Conservation (phyloP, 2,329 filamentous ascomycete genomes). For the Ramularia collo-cygni region DNA sequence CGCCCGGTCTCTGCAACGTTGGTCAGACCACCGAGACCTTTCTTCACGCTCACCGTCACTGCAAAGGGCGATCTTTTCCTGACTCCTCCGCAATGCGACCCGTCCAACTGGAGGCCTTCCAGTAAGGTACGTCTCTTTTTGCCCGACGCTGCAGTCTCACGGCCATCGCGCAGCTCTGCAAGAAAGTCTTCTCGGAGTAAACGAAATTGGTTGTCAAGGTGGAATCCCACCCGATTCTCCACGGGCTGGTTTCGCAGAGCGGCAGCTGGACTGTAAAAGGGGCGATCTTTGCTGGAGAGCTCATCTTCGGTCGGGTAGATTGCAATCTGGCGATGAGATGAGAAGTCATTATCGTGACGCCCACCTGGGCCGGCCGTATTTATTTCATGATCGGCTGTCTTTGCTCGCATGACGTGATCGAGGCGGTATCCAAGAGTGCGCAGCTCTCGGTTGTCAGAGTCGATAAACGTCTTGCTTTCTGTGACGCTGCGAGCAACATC, state of each 20-base stretch:
- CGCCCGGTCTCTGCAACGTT: slow-evolving; percentile 26
- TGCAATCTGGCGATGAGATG: slow-evolving; percentile 52
- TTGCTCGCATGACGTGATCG: slow-evolving; percentile 31
- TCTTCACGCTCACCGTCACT: slow-evolving; percentile 3
- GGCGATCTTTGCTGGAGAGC: slow-evolving; percentile 45
- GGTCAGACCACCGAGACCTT: slow-evolving; percentile 3
- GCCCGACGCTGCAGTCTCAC: slow-evolving; percentile 45
- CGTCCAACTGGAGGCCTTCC: slow-evolving; percentile 31
- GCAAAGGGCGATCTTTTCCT: slow-evolving; percentile 3
- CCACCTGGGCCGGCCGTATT: slow-evolving; percentile 47
- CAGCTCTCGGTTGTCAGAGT: slow-evolving; percentile 24
- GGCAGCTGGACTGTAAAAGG: slow-evolving; percentile 50
- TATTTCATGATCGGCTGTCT: slow-evolving; percentile 8
- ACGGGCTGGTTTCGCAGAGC: slow-evolving; percentile 40
- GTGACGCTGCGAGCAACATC: slow-evolving; percentile 10
- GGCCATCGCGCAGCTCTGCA: slow-evolving; percentile 55
- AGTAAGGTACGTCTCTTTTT: slow-evolving; percentile 34
- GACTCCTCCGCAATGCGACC: slow-evolving; percentile 6
- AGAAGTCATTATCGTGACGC: slow-evolving; percentile 66
- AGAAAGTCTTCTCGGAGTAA: slow-evolving; percentile 66
- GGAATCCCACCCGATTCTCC: slow-evolving; percentile 38
- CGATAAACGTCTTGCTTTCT: slow-evolving; percentile 18
- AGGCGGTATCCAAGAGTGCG: slow-evolving; percentile 38
- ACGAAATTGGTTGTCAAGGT: slow-evolving; percentile 66
- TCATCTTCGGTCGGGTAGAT: slow-evolving; percentile 63